These are phyloP conservation scores for Pseudogymnoascus pannorum DNA, from an alignment of 2,329 filamentous ascomycete species.

Conservation along the genomic window DNA sequence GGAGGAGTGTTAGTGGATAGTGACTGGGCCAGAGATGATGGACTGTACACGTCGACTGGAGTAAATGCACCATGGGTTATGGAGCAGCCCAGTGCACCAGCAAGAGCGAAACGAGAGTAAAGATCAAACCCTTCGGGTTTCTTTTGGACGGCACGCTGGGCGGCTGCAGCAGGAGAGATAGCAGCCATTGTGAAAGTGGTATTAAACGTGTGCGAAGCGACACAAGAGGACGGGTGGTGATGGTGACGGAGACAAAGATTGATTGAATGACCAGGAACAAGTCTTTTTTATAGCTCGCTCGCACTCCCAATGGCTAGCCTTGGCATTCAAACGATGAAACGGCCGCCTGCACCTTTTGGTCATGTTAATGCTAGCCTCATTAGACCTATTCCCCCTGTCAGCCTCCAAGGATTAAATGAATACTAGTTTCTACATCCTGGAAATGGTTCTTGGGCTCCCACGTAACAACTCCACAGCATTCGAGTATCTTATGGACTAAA, in stretches of 20 bases:
- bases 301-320: neutral
- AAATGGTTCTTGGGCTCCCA: neutral
- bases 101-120: slow-evolving; percentile 94
- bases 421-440: neutral
- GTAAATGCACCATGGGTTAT: slow-evolving; percentile 95
- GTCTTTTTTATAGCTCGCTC: neutral
- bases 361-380: neutral
- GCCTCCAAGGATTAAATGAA: neutral
- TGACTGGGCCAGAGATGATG: neutral
- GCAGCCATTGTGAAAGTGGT: slow-evolving; percentile 15
- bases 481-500: neutral
- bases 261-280: neutral
- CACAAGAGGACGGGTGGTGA: neutral
- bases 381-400: neutral
- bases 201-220: neutral
- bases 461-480: neutral
- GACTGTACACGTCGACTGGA: slow-evolving; percentile 96
- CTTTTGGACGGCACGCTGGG: slow-evolving; percentile 14
- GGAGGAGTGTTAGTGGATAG: slow-evolving; percentile 19
- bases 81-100: slow-evolving; percentile 95
- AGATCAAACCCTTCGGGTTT: slow-evolving; percentile 60
- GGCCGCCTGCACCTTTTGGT: neutral
- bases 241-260: neutral
- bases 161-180: slow-evolving; percentile 17
- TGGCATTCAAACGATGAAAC: neutral